Conservation (phyloP, 768 basidiomycete species). For the Mycena galopus region DNA sequence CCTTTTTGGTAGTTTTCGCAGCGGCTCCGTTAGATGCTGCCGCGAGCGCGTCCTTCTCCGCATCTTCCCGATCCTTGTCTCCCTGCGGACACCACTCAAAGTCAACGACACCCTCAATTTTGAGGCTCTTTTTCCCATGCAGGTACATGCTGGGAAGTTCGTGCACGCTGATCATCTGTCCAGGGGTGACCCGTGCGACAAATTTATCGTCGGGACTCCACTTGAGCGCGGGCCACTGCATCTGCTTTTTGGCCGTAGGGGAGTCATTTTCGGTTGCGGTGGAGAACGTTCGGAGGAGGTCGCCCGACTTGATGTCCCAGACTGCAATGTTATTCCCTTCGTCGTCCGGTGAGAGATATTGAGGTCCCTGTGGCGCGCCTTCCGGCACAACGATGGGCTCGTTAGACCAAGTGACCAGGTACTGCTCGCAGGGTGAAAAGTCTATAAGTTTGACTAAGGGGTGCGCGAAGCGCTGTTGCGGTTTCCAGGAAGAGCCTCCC, state of each 20-base stretch:
- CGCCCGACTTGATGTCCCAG: slow-evolving; percentile 97
- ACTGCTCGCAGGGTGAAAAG: slow-evolving; percentile 97
- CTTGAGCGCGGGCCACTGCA: slow-evolving; percentile 96
- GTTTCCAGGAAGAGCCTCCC: slow-evolving; percentile 93
- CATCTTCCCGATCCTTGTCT: slow-evolving; percentile 87
- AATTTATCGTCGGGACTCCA: slow-evolving; percentile 98
- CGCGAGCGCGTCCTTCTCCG: slow-evolving; percentile 62
- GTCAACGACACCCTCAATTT: slow-evolving; percentile 96
- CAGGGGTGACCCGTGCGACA: slow-evolving; percentile 89
- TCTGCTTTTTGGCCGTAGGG: slow-evolving; percentile 76
- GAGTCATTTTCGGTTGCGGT: slow-evolving; percentile 71
- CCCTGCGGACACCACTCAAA: slow-evolving; percentile 98
- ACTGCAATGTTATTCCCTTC: slow-evolving; percentile 97
- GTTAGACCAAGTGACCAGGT: slow-evolving; percentile 97
- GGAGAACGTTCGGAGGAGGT: slow-evolving; percentile 93
- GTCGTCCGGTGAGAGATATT: slow-evolving; percentile 92
- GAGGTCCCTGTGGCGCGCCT: slow-evolving; percentile 83
- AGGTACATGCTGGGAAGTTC: slow-evolving; percentile 95
- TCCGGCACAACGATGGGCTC: slow-evolving; percentile 91
- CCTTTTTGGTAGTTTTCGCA: slow-evolving; percentile 70
- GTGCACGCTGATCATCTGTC: slow-evolving; percentile 95
- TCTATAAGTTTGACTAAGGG: slow-evolving; percentile 95
- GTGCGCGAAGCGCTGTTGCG: slow-evolving; percentile 92
- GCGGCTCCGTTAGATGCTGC: slow-evolving; percentile 46
- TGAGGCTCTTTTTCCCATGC: slow-evolving; percentile 95